These are phyloP conservation scores for Morella rubra DNA, from an alignment of 306 rosid species.

Conservation along the genomic window DNA sequence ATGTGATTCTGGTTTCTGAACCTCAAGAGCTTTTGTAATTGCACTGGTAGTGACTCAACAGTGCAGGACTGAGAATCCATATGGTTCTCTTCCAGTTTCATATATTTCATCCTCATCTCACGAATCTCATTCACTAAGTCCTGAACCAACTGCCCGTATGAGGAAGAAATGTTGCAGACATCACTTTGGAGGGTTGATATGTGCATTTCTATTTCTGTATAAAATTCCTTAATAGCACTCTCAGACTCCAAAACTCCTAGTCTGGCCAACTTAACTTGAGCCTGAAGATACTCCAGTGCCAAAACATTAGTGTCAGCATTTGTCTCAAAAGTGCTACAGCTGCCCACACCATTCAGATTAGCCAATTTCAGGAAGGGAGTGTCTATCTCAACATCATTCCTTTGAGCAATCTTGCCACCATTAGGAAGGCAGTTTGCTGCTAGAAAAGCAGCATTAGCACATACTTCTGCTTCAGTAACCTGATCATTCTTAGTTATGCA, in stretches of 20 bases:
- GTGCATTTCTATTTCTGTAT: conserved; percentile 43
- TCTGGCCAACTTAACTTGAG: conserved; percentile 40
- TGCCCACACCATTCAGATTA: conserved; percentile 29
- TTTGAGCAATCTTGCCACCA: conserved; percentile 31
- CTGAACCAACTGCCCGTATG: conserved; percentile 43
- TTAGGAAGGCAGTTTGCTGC: conserved; percentile 62
- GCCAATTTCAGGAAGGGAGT: conserved; percentile 35
- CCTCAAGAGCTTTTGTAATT: conserved; percentile 30
- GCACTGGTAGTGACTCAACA: conserved; percentile 27
- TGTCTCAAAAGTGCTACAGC: conserved; percentile 28
- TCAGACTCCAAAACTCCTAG: conserved; percentile 49
- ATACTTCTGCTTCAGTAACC: conserved; percentile 46
- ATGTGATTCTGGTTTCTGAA: conserved; percentile 32
- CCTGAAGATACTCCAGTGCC: conserved; percentile 41
- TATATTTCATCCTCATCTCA: conserved; percentile 43
- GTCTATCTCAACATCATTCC: conserved; percentile 26
- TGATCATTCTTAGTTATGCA: conserved; percentile 42
- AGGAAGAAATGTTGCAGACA: conserved; percentile 36
- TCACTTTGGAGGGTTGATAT: conserved; percentile 34
- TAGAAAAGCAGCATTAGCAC: conserved; percentile 51
- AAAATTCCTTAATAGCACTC: conserved; percentile 38
- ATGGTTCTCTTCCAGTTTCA: conserved; percentile 38
- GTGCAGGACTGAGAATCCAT: conserved; percentile 30
- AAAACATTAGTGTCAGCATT: conserved; percentile 33
- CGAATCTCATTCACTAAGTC: conserved; percentile 46